Base-by-base conservation (phyloP, 2,329 filamentous ascomycete species). In the Alternaria ethzedia region DNA sequence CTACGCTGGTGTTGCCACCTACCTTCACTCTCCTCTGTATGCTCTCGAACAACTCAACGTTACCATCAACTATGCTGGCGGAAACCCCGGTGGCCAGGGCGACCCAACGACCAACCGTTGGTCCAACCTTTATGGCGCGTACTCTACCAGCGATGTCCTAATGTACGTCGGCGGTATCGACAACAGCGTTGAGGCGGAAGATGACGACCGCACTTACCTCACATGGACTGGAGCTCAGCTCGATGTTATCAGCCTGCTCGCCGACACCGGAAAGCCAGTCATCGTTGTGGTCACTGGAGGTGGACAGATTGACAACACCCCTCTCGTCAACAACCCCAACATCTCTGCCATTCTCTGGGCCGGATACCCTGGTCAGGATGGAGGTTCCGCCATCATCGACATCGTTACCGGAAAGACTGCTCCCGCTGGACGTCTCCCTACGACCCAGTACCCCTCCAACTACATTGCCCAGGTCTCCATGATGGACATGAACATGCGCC, bases 331-430 rank as follows among this genome's bases (percentile, higher is more conserved):
- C 7, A 84, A 86, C 47, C 68, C 78, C 3, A 83, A 83, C 58
- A 81, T 89, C 57, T 82, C 79, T 44, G 82, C 85, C 0, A 74
- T 90, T 0, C 68, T 90, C 0, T 89, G 87, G 88, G 85, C 81
- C 0, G 86, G 87, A 0, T 89, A 88, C 54, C 88, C 88, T 0
- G 87, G 88, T 1, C 87, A 89, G 72, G 84, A 86, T 46, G 88
- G 88, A 11, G 88, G 88, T 4, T 77, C 79, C 3, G 88, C 87
- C 0, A 74, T 89, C 10, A 76, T 88, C 26, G 83, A 89, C 59
- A 81, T 89, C 49, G 69, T 89, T 20, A 85, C 82, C 4, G 88
- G 88, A 75, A 78, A n/a, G 75, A 74, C 59, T 8, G 80, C 85
- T 0, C 86, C 86, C 1, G 87, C 86, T 15, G 87, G 85, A 3